phyloP scores from a whole-genome alignment of 108 stramenopile species.

The Cyclotella choctawhatcheeana region DNA sequence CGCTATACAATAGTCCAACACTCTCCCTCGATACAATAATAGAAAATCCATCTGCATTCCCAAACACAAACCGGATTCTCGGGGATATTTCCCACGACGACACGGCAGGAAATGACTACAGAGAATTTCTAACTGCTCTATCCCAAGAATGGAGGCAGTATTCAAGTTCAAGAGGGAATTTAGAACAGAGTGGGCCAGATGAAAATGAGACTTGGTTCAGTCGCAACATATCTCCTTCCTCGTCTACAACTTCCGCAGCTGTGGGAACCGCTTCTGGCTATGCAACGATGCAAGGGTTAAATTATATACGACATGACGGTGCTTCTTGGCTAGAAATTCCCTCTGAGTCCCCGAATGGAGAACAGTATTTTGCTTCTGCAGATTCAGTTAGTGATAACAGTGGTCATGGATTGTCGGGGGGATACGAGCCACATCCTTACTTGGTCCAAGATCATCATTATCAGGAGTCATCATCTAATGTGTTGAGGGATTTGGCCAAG shows the following conservation, averaged over 20 bases:
- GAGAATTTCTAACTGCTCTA: not conserved
- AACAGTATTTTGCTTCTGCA: not conserved
- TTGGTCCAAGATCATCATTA: constrained; percentile 11
- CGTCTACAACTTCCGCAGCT: not conserved
- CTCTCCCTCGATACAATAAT: not conserved
- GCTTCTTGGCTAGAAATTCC: not conserved
- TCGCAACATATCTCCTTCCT: not conserved
- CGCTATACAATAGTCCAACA: not conserved
- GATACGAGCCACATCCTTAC: not conserved
- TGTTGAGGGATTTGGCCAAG: constrained; percentile 24
- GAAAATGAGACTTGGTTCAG: not conserved
- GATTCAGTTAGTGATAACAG: not conserved
- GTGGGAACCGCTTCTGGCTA: not conserved
- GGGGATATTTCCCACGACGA: not conserved
- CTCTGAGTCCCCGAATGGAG: not conserved
- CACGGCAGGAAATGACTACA: not conserved
- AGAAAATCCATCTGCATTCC: not conserved
- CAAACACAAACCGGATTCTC: not conserved
- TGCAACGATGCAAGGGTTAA: not conserved
- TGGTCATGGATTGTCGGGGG: not conserved
- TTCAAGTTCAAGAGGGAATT: too few species aligned
- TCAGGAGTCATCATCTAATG: constrained; percentile 9
- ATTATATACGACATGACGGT: not conserved
- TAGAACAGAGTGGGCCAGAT: not conserved
- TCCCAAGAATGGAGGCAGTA: constrained; percentile 2